Evolutionary conservation across 177 flowering plant genomes (phyloP), one percentile per base, ranked within the genome.

Genomic region (Vitis hybrid): DNA sequence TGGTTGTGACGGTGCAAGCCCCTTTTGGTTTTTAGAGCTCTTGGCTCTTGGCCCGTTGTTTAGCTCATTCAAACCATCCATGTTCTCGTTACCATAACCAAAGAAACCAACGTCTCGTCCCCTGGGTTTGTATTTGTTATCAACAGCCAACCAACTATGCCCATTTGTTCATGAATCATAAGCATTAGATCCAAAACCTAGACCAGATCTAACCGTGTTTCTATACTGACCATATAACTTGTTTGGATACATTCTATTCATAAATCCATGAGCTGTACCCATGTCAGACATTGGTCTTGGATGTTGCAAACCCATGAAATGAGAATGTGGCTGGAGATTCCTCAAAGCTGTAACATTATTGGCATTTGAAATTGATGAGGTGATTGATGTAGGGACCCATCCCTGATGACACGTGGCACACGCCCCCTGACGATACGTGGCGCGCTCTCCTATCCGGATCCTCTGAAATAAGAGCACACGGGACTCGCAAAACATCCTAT

Each of bases 21-120:
- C 74, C 58, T 83, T 83, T 15, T 70, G 79, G 70, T 74, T 81
- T 65, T 77, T 81, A 4, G 66, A 12, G 0, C 71, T 69, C 69
- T 83, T 81, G 1, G 79, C 81, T 48, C 86, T 79, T 2, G 86
- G 86, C 11, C 86, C 86, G 30, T 79, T 68, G 76, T 79, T 83
- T 61, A 83, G 72, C 69, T 83, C 86, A 73, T 81, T 79, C 69
- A 81, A 62, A 40, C 84, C 84, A 70, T 81, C 82, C 52, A 70
- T 52, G 27, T 74, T 76, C 64, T 83, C 84, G 65, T 74, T 76
- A 11, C 80, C 78, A 69, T 76, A 78, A 4, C 75, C 73, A 57
- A 48, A 79, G 68, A 32, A 75, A 49, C 76, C 75, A 69, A 71
- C 65, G 13, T 72, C 74, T 18, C 79, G 70, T 16, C 81, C 82